Base-by-base conservation (phyloP, 2,329 filamentous ascomycete species). In the Tolypocladium paradoxum region DNA sequence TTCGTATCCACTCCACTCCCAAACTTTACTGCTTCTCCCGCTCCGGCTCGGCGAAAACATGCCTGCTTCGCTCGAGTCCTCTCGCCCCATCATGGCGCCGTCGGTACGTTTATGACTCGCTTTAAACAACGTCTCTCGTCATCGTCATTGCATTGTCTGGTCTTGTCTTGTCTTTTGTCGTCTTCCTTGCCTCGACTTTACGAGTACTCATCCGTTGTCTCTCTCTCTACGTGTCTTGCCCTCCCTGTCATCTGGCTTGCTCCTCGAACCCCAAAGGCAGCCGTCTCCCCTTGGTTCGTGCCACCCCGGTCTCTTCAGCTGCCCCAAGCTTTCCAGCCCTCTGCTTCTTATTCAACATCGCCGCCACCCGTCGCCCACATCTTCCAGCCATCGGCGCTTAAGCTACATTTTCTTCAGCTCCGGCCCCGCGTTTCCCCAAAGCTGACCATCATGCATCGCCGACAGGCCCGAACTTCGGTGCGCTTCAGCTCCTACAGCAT, bases 401-500 rank as follows among this genome's bases (percentile, higher is more conserved):
- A 14, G 22, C 29, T 6, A 29, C 29, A 50, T 54, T 57, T 29
- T 29, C 14, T 22, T 24, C 48, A 38, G 16, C 18, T 6, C 7
- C 35, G 43, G 38, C 22, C 43, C 18, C 16, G 7, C 9, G 24
- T n/a, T n/a, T 46, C 18, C 18, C 20, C 9, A 18, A 49, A 27
- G 52, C 52, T 54, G 22, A 57, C 58, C 55, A 45, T 53, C 18
- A 59, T 59, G 52, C 50, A 55, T 48, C 61, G 56, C 59, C 55
- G 55, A 61, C 73, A 74, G 76, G 70, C 72, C 58, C 78, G 78
- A 59, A 73, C 73, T 52, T 82, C 79, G 1, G 69, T 79, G 54
- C 79, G 79, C 60, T 78, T 74, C 67, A 82, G 78, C 73, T 79
- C 79, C 56, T 82, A 79, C 70, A 82, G 78, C 73, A 77, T 78